These are phyloP conservation scores for Wickerhamomyces kurtzmanii DNA, from an alignment of 805 yeast species.

Conservation along the genomic window DNA sequence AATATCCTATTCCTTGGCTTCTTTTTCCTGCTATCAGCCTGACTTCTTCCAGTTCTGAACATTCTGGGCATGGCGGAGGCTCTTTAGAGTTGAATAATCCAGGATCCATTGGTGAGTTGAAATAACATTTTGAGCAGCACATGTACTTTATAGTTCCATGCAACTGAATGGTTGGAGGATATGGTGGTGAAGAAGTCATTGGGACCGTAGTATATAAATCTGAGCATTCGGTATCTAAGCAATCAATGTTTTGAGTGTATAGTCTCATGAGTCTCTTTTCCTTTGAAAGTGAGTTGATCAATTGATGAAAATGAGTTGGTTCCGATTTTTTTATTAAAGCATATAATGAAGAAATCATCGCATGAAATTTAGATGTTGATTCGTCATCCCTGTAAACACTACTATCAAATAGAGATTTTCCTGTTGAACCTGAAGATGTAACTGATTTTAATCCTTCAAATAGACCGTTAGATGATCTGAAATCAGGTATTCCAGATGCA, in stretches of 20 bases:
- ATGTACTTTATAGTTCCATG: slow-evolving; percentile 75
- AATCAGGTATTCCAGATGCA: slow-evolving; percentile 85
- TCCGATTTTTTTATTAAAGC: slow-evolving; percentile 39
- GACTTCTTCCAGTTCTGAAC: slow-evolving; percentile 47
- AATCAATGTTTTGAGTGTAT: slow-evolving; percentile 85
- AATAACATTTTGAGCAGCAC: slow-evolving; percentile 70
- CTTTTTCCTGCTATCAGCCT: slow-evolving; percentile 55
- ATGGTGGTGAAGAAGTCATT: slow-evolving; percentile 28
- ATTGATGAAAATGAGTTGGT: slow-evolving; percentile 69
- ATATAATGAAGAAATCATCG: slow-evolving; percentile 59
- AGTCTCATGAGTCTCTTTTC: slow-evolving; percentile 60
- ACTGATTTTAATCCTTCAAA: slow-evolving; percentile 41
- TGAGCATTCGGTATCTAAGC: slow-evolving; percentile 55
- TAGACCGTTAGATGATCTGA: slow-evolving; percentile 71
- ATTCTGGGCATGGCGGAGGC: slow-evolving; percentile 57
- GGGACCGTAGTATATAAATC: slow-evolving; percentile 41
- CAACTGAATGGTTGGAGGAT: slow-evolving; percentile 62
- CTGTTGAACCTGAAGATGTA: slow-evolving; percentile 29
- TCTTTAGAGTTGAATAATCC: slow-evolving; percentile 31
- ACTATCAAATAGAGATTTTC: slow-evolving; percentile 73
- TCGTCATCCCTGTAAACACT: slow-evolving; percentile 59
- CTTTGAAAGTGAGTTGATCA: slow-evolving; percentile 47
- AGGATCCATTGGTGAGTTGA: slow-evolving; percentile 43
- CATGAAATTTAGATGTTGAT: slow-evolving; percentile 57
- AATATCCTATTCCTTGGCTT: slow-evolving; percentile 48